Percentiles rank a stretch among this genome's conserved stretches.
Evolutionary conservation across 1,284 basidiomycete species (phyloP).

Genomic region (Apiotrichum veenhuisii): DNA sequence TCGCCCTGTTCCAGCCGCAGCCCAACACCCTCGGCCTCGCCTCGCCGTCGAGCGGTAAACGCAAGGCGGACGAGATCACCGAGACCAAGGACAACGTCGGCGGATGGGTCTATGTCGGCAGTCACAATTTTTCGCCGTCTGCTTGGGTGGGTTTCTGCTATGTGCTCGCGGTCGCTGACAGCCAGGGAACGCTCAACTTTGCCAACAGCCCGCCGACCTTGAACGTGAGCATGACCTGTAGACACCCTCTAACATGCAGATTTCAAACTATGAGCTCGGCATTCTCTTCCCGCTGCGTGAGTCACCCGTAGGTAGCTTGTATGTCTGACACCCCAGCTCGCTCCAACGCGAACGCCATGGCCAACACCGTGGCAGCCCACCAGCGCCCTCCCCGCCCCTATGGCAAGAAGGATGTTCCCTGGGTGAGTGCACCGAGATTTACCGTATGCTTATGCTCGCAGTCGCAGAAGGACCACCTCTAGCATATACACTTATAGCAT

Average conservation of each 20-base stretch:
- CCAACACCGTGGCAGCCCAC: conserved; percentile 41
- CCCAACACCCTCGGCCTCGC: conserved; percentile 18
- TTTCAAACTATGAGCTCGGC: conserved; percentile 47
- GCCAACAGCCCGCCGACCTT: conserved; percentile 34
- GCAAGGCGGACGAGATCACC: conserved; percentile 29
- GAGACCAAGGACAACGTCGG: conserved; percentile 24
- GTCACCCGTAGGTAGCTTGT: conserved; percentile 11
- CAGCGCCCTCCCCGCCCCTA: conserved; percentile 41
- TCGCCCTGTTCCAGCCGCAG: conserved; percentile 39
- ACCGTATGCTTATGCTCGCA: not conserved
- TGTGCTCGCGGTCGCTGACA: not conserved
- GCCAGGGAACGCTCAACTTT: conserved; percentile 38
- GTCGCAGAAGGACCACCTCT: conserved; percentile 14
- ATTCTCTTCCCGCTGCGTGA: conserved; percentile 46
- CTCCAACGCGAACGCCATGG: conserved; percentile 24
- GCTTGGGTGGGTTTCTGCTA: conserved; percentile 38
- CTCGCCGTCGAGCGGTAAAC: conserved; percentile 20
- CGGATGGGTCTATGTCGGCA: conserved; percentile 47
- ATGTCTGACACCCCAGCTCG: conserved; percentile 24
- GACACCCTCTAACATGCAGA: conserved; percentile 6
- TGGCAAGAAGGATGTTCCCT: conserved; percentile 32
- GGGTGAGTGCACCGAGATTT: conserved; percentile 29
- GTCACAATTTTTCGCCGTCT: conserved; percentile 44
- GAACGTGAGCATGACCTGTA: conserved; percentile 7
- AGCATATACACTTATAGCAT: not conserved